These are phyloP conservation scores for Pseudocercospora fuligena DNA, from an alignment of 2,329 filamentous ascomycete genomes.

Conservation along the genomic window DNA sequence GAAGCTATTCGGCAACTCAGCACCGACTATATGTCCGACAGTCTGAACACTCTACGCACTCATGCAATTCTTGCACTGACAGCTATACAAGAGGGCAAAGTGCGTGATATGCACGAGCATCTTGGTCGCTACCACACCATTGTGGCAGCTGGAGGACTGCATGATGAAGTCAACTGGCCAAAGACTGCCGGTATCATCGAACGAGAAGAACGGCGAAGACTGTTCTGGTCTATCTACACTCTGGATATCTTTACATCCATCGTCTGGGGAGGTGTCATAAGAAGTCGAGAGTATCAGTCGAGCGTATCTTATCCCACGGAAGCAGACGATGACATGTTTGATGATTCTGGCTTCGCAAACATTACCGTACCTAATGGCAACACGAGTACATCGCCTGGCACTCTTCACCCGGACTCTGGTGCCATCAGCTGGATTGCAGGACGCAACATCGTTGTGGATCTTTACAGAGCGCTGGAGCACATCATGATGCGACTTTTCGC, in stretches of 20 bases:
- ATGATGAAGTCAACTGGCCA: constrained; percentile 58
- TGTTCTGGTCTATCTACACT: constrained; percentile 63
- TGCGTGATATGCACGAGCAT: constrained; percentile 53
- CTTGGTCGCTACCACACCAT: constrained; percentile 55
- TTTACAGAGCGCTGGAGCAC: constrained; percentile 61
- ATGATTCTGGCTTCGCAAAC: constrained; percentile 40
- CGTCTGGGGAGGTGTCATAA: constrained; percentile 55
- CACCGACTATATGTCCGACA: background rate
- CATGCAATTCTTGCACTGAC: constrained; percentile 54
- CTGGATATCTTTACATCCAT: constrained; percentile 60
- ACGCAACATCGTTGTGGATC: constrained; percentile 63
- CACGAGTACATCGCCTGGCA: constrained; percentile 6
- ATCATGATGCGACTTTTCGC: constrained; percentile 19
- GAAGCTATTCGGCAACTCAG: constrained; percentile 41
- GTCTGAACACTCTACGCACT: constrained; percentile 46
- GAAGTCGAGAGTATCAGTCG: constrained; percentile 51
- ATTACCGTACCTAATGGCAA: constrained; percentile 6
- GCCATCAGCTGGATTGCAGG: constrained; percentile 54
- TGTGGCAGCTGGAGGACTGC: constrained; percentile 50
- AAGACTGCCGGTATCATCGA: constrained; percentile 50
- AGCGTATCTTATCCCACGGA: constrained; percentile 55
- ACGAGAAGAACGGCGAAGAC: constrained; percentile 51
- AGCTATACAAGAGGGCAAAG: constrained; percentile 56
- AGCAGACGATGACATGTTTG: constrained; percentile 47
- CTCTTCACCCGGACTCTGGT: constrained; percentile 10